A percentile compares a stretch with the other conserved stretches of the same genome.
phyloP scores from a whole-genome alignment of 768 basidiomycete genomes.

The Boletales sp. region DNA sequence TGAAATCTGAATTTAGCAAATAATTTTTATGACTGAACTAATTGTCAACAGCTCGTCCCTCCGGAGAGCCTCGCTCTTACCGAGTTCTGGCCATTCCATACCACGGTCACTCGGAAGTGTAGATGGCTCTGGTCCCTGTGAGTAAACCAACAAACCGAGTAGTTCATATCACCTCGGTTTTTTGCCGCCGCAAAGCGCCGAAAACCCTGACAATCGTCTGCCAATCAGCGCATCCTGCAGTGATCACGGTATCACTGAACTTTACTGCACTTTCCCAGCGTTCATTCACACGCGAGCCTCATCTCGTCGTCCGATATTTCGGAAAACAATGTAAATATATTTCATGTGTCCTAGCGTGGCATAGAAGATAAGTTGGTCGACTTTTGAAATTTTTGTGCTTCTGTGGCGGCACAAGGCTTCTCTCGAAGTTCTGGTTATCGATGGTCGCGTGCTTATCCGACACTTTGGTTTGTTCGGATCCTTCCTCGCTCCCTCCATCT shows the following conservation, averaged over 20 bases:
- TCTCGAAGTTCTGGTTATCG: conserved; percentile 20
- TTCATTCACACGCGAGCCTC: conserved; percentile 16
- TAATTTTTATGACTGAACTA: conserved; percentile 9
- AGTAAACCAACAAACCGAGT: neutral
- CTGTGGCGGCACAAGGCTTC: conserved; percentile 23
- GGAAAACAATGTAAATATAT: conserved; percentile 14
- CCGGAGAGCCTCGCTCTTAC: no score
- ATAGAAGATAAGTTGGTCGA: conserved; percentile 15
- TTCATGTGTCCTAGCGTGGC: conserved; percentile 13
- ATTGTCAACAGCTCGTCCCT: neutral
- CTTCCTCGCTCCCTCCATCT: neutral
- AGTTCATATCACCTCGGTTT: neutral
- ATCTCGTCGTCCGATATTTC: conserved; percentile 9
- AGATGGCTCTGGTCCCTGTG: neutral
- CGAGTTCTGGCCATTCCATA: no score
- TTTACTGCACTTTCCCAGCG: conserved; percentile 8
- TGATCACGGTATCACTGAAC: conserved; percentile 16
- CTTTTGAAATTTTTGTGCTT: conserved; percentile 23
- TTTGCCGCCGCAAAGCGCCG: neutral
- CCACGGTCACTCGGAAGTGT: neutral
- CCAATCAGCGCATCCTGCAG: conserved; percentile 1
- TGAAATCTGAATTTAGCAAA: conserved; percentile 3
- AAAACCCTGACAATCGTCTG: conserved; percentile 3
- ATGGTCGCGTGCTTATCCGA: conserved; percentile 25
- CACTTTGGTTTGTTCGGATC: conserved; percentile 1